These are phyloP conservation scores for Pseudopithomyces maydicus DNA, from an alignment of 2,329 filamentous ascomycete genomes.

Conservation along the genomic window DNA sequence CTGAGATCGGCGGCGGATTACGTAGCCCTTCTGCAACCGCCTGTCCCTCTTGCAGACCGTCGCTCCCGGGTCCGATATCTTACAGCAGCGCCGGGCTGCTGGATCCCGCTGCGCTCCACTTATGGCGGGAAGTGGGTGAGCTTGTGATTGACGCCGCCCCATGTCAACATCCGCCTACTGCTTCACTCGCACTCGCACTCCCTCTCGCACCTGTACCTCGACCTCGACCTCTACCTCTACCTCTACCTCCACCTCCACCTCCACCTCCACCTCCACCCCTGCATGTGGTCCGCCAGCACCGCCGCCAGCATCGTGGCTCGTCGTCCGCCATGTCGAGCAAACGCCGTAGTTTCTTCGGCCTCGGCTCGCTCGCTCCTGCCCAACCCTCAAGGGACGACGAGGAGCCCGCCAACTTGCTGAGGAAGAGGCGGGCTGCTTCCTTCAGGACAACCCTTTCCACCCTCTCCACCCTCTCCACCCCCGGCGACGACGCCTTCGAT, in stretches of 20 bases:
- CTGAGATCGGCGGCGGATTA: constrained; percentile 5
- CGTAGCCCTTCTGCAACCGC: constrained; percentile 1
- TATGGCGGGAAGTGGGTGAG: not conserved
- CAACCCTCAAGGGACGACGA: constrained; percentile 37
- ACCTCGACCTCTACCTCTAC: not conserved
- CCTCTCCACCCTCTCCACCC: constrained; percentile 26
- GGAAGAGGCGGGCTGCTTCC: constrained; percentile 45
- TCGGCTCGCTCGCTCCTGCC: constrained; percentile 33
- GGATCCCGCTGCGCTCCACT: not conserved
- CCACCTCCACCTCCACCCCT: not conserved
- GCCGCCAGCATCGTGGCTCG: constrained; percentile 33
- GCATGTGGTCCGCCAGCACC: constrained; percentile 28
- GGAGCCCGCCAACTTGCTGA: constrained; percentile 41
- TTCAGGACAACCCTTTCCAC: constrained; percentile 40
- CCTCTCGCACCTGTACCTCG: not conserved
- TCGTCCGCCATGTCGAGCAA: constrained; percentile 41
- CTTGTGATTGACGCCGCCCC: not conserved
- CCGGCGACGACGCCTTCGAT: constrained; percentile 22
- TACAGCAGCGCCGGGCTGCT: not conserved
- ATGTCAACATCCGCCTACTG: not conserved
- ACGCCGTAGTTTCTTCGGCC: constrained; percentile 45
- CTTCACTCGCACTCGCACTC: not conserved
- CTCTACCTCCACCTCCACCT: not conserved
- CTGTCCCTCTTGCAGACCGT: not conserved
- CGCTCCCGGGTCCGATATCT: not conserved